Conservation (phyloP, 2,329 filamentous ascomycete genomes). For the Botryosphaeria dothidea region DNA sequence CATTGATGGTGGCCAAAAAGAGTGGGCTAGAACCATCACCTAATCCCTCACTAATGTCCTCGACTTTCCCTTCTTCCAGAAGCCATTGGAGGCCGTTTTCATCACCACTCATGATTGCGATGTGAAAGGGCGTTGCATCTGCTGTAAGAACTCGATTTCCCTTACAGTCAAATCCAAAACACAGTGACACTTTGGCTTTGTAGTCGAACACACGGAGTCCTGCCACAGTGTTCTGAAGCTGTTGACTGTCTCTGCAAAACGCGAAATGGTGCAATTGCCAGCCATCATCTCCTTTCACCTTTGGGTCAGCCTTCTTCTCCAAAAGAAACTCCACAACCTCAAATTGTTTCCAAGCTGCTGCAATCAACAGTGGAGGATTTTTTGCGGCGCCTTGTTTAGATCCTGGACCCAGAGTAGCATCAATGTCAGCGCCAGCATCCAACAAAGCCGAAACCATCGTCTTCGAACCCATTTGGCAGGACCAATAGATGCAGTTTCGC, state of each 20-base stretch:
- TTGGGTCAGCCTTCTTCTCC: background rate
- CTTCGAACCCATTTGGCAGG: background rate
- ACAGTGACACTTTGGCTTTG: background rate
- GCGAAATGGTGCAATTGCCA: conserved; percentile 2
- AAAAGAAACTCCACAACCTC: background rate
- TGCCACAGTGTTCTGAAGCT: no score
- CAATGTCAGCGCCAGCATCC: background rate
- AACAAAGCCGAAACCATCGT: background rate
- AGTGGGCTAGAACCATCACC: background rate
- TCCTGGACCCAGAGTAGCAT: background rate
- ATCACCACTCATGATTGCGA: background rate
- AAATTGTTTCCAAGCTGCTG: background rate
- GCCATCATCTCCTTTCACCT: background rate
- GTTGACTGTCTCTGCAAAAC: background rate
- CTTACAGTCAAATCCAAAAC: background rate
- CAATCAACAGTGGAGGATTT: background rate
- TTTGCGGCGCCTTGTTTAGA: background rate
- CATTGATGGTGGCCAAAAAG: background rate
- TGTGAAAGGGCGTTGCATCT: background rate
- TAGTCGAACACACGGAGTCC: background rate
- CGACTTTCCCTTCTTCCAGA: background rate
- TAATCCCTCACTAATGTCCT: background rate
- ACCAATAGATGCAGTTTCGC: background rate
- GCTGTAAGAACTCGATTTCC: background rate
- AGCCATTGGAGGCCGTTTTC: background rate